phyloP scores from a whole-genome alignment of 1,139 yeast species.

The Pichia sp. region DNA sequence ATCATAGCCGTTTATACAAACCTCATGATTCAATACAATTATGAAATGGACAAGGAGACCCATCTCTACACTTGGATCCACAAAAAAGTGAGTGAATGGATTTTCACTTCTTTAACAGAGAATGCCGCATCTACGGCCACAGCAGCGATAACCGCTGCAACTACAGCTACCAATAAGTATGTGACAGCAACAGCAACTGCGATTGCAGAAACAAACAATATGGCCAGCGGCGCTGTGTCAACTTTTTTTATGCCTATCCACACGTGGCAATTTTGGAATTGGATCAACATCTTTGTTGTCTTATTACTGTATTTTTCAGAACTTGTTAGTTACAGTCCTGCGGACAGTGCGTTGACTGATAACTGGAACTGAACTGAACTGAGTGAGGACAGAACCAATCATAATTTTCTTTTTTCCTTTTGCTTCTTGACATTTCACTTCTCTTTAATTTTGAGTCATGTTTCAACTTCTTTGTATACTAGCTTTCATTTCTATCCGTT shows the following conservation, averaged over 20 bases:
- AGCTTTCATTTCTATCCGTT: neutral
- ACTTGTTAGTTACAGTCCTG: conserved; percentile 32
- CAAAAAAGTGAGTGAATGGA: conserved; percentile 7
- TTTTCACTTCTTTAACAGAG: neutral
- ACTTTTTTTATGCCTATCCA: conserved; percentile 36
- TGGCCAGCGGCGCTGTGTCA: neutral
- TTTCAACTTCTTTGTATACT: neutral
- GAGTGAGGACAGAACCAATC: neutral
- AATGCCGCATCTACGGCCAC: neutral
- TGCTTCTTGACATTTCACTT: neutral
- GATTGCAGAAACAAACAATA: neutral
- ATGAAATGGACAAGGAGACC: conserved; percentile 45
- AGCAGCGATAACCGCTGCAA: neutral
- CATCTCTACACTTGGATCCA: conserved; percentile 25
- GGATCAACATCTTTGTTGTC: conserved; percentile 84
- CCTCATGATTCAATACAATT: conserved; percentile 81
- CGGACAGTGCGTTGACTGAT: conserved; percentile 27
- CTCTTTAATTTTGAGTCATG: neutral
- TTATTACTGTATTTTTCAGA: conserved; percentile 75
- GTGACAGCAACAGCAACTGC: neutral
- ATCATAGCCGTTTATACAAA: conserved; percentile 94
- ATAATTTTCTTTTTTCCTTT: neutral
- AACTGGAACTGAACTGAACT: conserved; percentile 20
- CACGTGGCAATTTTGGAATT: conserved; percentile 94
- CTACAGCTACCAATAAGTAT: neutral